Conservation (phyloP, 768 basidiomycete species). For the Psilocybe subaeruginosa region DNA sequence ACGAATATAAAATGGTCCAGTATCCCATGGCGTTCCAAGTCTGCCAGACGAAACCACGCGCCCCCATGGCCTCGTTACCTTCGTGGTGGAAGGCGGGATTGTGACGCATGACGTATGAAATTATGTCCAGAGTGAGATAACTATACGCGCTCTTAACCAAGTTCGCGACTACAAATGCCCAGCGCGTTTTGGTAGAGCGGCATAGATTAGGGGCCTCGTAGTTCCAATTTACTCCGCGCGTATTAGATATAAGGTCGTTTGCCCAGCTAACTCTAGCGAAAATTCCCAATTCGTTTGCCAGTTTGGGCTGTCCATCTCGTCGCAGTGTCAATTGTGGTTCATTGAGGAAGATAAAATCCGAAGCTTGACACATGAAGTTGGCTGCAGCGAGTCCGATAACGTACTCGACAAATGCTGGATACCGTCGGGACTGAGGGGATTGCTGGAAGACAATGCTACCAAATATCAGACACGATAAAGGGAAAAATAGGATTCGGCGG, state of each 20-base stretch:
- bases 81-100: background rate
- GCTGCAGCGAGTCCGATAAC: background rate
- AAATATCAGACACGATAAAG: background rate
- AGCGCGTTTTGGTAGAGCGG: constrained; percentile 1
- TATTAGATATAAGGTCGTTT: constrained; percentile 3
- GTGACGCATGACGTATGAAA: background rate
- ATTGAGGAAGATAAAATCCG: constrained; percentile 9
- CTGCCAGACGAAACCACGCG: constrained; percentile 7
- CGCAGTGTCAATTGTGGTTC: constrained; percentile 5
- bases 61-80: background rate
- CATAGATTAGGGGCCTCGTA: constrained; percentile 7
- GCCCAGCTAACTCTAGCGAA: constrained; percentile 2
- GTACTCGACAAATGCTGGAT: background rate
- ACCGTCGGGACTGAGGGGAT: background rate
- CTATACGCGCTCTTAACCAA: background rate
- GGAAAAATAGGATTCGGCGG: background rate
- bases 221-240: constrained; percentile 9
- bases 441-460: background rate
- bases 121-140: background rate
- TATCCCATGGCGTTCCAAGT: constrained; percentile 11
- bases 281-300: background rate
- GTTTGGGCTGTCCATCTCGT: constrained; percentile 1
- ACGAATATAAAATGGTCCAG: constrained; percentile 6
- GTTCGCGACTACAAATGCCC: background rate
- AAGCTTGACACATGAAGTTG: constrained; percentile 6